Conservation (phyloP, 1,284 basidiomycete genomes). For the Apiotrichum siamense region DNA sequence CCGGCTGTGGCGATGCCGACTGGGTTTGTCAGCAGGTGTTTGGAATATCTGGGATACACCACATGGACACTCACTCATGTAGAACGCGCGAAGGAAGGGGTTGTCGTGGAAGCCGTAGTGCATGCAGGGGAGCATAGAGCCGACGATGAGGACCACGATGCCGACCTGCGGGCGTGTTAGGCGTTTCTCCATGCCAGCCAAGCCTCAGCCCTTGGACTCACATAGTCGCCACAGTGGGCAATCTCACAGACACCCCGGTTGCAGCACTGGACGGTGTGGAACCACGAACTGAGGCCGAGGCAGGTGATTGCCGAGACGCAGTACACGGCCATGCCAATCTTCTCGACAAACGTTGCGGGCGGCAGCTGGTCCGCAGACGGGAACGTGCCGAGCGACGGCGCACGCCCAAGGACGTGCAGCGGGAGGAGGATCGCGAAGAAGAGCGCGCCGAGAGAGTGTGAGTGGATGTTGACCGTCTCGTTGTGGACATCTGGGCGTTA, state of each 20-base stretch:
- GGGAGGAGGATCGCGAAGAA: slow-evolving; percentile 59
- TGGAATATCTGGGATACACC: too few relatives aligned
- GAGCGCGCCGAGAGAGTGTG: slow-evolving; percentile 69
- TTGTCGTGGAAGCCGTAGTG: slow-evolving; percentile 47
- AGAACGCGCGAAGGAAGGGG: slow-evolving; percentile 27
- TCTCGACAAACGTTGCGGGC: slow-evolving; percentile 55
- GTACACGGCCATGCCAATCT: slow-evolving; percentile 61
- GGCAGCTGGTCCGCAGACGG: slow-evolving; percentile 15
- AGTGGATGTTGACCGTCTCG: slow-evolving; percentile 87
- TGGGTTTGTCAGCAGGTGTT: slow-evolving; percentile 2
- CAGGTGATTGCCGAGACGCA: slow-evolving; percentile 68
- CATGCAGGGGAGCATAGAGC: slow-evolving; percentile 68
- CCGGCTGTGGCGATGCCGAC: slow-evolving; percentile 27
- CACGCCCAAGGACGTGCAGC: slow-evolving; percentile 51
- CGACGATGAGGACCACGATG: slow-evolving; percentile 59
- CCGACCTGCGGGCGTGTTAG: too few relatives aligned
- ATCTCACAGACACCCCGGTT: slow-evolving; percentile 56
- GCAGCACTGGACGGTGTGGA: slow-evolving; percentile 71
- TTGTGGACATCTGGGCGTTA: slow-evolving; percentile 65
- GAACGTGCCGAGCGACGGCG: slow-evolving; percentile 22
- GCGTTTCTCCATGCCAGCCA: too few relatives aligned
- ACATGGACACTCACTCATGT: slow-evolving; percentile 52
- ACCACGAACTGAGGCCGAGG: slow-evolving; percentile 66
- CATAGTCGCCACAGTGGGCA: slow-evolving; percentile 46
- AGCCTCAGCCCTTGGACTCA: slow-evolving; percentile 19